phyloP scores from a whole-genome alignment of 345 rosid species.

The Moringa oleifera region DNA sequence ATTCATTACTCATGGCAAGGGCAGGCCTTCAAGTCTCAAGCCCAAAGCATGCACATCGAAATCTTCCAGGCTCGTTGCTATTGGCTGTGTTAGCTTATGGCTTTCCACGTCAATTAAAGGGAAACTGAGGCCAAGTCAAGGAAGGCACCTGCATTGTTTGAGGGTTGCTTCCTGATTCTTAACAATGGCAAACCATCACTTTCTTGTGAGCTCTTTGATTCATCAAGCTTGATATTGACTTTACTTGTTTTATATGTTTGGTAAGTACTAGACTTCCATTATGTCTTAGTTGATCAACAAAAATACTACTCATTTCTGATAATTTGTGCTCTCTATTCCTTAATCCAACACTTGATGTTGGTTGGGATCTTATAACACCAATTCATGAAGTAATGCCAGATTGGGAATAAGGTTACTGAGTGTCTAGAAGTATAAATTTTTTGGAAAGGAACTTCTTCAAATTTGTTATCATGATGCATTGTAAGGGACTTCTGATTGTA shows the following conservation, averaged over 20 bases:
- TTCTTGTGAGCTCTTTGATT: constrained; percentile 73
- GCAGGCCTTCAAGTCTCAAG: constrained; percentile 80
- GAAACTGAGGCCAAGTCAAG: constrained; percentile 41
- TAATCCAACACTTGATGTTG: not conserved
- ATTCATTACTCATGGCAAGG: constrained; percentile 92
- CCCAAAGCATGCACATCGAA: constrained; percentile 77
- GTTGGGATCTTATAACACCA: no score
- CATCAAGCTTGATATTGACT: constrained; percentile 73
- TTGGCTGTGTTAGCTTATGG: constrained; percentile 91
- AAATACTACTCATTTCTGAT: no score
- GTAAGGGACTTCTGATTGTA: no score
- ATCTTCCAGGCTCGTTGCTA: constrained; percentile 94
- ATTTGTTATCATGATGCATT: not conserved
- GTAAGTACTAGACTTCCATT: constrained; percentile 36
- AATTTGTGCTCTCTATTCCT: no score
- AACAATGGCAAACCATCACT: constrained; percentile 71
- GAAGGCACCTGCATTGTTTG: constrained; percentile 49
- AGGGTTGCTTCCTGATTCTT: constrained; percentile 53
- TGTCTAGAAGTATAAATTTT: not conserved
- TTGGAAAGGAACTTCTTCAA: not conserved
- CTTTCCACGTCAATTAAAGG: constrained; percentile 78
- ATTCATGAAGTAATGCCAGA: no score
- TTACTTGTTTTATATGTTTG: constrained; percentile 94
- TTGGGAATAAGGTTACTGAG: no score
- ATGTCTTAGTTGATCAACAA: no score